These are phyloP conservation scores for Ogataea saltuana DNA, from an alignment of 805 yeast species.

Conservation along the genomic window DNA sequence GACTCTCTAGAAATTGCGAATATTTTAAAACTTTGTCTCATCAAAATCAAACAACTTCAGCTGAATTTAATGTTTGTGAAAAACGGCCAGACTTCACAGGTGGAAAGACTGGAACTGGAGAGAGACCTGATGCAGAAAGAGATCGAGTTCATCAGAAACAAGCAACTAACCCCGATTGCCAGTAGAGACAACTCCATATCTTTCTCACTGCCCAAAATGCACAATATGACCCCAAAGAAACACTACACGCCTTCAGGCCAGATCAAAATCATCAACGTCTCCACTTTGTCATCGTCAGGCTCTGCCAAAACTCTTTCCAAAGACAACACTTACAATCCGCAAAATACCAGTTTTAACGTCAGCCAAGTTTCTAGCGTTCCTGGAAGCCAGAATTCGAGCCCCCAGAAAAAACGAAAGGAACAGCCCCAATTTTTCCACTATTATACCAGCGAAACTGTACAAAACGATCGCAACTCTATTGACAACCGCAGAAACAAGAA, in stretches of 20 bases:
- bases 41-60: constrained; percentile 23
- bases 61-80: constrained; percentile 20
- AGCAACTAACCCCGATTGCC: constrained; percentile 2
- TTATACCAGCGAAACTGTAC: constrained; percentile 18
- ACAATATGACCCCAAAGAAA: constrained; percentile 10
- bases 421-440: constrained; percentile 27
- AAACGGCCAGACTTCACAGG: constrained; percentile 20
- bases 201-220: constrained; percentile 13
- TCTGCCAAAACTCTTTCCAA: background rate
- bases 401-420: constrained; percentile 15
- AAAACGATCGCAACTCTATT: constrained; percentile 19
- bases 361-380: background rate
- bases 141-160: constrained; percentile 26
- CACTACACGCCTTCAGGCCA: constrained; percentile 15
- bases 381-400: constrained; percentile 1
- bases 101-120: constrained; percentile 27
- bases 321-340: background rate
- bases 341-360: background rate
- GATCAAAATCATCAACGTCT: constrained; percentile 17
- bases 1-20: constrained; percentile 13
- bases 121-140: constrained; percentile 28
- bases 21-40: constrained; percentile 19
- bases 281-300: constrained; percentile 5
- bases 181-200: background rate
- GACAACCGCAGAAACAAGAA: constrained; percentile 27